Conservation (phyloP, 768 basidiomycete genomes). For the Floccularia luteovirens region DNA sequence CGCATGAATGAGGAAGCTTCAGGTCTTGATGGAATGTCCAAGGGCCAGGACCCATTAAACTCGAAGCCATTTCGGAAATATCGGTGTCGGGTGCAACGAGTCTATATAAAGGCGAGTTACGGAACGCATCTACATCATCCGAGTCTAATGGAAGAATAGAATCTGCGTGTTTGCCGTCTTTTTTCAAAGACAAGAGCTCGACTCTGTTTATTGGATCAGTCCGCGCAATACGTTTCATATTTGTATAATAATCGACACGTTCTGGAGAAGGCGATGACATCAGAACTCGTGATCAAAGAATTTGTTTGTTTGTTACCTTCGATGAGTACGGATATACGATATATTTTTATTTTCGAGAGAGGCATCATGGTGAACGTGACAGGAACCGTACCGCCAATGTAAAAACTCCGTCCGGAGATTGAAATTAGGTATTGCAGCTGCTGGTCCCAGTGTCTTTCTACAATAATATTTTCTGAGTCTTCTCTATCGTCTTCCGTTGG, state of each 20-base stretch:
- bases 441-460: constrained; percentile 88
- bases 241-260: constrained; percentile 73
- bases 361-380: constrained; percentile 79
- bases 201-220: constrained; percentile 58
- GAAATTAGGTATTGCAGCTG: constrained; percentile 79
- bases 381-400: constrained; percentile 77
- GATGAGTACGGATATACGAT: constrained; percentile 62
- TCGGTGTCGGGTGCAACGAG: constrained; percentile 42
- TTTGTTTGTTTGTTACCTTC: too few species aligned
- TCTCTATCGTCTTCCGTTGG: constrained; percentile 85
- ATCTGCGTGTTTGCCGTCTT: constrained; percentile 40
- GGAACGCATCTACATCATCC: constrained; percentile 55
- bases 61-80: constrained; percentile 48
- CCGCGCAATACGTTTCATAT: constrained; percentile 58
- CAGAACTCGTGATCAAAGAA: not conserved
- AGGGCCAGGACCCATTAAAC: constrained; percentile 73
- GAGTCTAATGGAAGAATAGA: constrained; percentile 77
- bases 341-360: constrained; percentile 74
- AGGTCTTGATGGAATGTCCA: constrained; percentile 75
- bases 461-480: constrained; percentile 69
- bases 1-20: constrained; percentile 59
- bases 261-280: constrained; percentile 44
- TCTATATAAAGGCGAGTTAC: constrained; percentile 56
- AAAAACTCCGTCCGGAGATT: constrained; percentile 67
- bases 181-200: constrained; percentile 55